Conservation (phyloP, 352 stramenopile genomes). For the Phytophthora pini region DNA sequence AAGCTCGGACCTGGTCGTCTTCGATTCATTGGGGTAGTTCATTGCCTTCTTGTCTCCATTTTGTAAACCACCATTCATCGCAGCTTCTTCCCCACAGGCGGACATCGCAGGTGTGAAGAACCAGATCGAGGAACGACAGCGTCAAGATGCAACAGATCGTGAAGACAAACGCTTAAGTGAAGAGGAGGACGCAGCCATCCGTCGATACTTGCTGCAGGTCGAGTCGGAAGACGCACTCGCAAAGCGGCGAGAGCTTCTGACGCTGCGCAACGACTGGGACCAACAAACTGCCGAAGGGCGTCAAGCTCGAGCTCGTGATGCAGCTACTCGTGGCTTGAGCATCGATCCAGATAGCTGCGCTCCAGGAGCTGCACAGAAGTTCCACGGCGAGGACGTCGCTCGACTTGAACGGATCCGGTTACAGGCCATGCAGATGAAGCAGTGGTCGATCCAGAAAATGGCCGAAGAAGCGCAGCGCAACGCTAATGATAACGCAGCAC, state of each 20-base stretch:
- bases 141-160: conserved; percentile 47
- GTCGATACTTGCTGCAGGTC: conserved; percentile 78
- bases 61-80: not conserved
- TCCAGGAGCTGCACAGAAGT: conserved; percentile 68
- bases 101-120: conserved; percentile 82
- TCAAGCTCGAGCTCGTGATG: conserved; percentile 37
- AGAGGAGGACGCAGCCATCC: conserved; percentile 72
- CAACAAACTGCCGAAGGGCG: conserved; percentile 44
- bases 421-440: conserved; percentile 72
- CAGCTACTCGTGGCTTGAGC: conserved; percentile 35
- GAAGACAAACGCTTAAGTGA: conserved; percentile 52
- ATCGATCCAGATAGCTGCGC: conserved; percentile 69
- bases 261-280: conserved; percentile 73
- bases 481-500: conserved; percentile 43
- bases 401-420: conserved; percentile 64
- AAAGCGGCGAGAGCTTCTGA: conserved; percentile 67
- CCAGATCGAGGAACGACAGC: conserved; percentile 74
- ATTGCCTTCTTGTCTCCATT: not conserved
- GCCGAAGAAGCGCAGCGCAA: conserved; percentile 54
- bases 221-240: conserved; percentile 73
- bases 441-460: conserved; percentile 70
- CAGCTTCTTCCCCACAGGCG: conserved; percentile 36
- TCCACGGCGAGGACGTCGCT: conserved; percentile 66
- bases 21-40: conserved; percentile 65
- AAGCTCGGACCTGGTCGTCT: conserved; percentile 71